Conservation (phyloP, 2,329 filamentous ascomycete genomes). For the Mycosphaerella sp. region DNA sequence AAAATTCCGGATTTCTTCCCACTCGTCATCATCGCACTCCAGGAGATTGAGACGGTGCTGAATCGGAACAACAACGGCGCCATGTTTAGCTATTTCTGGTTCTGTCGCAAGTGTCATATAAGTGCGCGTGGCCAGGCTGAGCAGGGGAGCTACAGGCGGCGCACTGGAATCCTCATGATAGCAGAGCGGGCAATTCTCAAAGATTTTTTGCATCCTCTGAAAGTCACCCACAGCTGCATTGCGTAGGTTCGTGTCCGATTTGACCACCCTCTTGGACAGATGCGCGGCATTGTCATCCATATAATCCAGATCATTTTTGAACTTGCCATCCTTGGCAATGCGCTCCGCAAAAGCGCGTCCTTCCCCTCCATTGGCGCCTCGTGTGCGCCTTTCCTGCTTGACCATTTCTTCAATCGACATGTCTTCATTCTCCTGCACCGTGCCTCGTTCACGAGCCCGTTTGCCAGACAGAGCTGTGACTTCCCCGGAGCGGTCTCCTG, state of each 20-base stretch:
- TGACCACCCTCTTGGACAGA: constrained; percentile 79
- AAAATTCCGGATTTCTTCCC: constrained; percentile 98
- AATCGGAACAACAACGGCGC: constrained; percentile 82
- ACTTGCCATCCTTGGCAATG: constrained; percentile 88
- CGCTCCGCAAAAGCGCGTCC: constrained; percentile 78
- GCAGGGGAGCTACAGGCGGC: constrained; percentile 72
- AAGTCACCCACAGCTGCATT: constrained; percentile 83
- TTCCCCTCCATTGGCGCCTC: constrained; percentile 61
- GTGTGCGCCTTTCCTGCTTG: constrained; percentile 81
- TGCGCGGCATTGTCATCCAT: constrained; percentile 94
- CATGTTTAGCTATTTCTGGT: constrained; percentile 76
- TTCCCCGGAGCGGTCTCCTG: constrained; percentile 66
- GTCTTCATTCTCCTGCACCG: constrained; percentile 84
- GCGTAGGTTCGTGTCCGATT: constrained; percentile 79
- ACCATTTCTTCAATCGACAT: constrained; percentile 98
- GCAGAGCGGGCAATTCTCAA: constrained; percentile 85
- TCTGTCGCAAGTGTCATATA: constrained; percentile 86
- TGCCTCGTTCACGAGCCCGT: constrained; percentile 74
- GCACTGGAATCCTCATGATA: constrained; percentile 74
- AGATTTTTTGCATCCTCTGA: constrained; percentile 77
- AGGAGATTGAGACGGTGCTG: constrained; percentile 82
- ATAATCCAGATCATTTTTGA: constrained; percentile 89
- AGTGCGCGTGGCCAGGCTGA: constrained; percentile 78
- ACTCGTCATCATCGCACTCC: constrained; percentile 98
- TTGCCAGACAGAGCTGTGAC: constrained; percentile 73